Conservation (phyloP, 768 basidiomycete genomes). For the Tylopilus felleus region DNA sequence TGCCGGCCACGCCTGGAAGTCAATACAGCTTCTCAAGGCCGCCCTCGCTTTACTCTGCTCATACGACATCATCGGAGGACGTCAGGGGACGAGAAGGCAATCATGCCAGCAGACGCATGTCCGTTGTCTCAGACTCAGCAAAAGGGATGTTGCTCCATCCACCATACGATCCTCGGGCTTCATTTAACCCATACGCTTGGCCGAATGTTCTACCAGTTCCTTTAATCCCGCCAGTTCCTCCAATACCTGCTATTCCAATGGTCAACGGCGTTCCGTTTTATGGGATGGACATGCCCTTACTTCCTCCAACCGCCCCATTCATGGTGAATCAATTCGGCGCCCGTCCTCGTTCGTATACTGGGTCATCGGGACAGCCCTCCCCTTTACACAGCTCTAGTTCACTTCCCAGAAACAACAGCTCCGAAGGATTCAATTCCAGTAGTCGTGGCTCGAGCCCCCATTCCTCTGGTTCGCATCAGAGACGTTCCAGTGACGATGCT, state of each 20-base stretch:
- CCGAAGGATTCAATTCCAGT: slow-evolving; percentile 17
- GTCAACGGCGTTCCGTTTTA: slow-evolving; percentile 41
- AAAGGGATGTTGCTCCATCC: slow-evolving; percentile 28
- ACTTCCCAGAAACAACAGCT: slow-evolving; percentile 25
- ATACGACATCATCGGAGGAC: slow-evolving; percentile 58
- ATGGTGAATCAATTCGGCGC: slow-evolving; percentile 59
- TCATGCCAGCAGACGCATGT: slow-evolving; percentile 39
- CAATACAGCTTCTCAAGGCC: slow-evolving; percentile 45
- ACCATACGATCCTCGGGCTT: slow-evolving; percentile 26
- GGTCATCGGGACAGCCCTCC: slow-evolving; percentile 32
- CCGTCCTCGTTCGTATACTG: slow-evolving; percentile 36
- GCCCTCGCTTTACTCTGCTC: slow-evolving; percentile 52
- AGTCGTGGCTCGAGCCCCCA: slow-evolving; percentile 19
- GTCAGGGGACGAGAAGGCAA: slow-evolving; percentile 40
- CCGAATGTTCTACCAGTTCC: slow-evolving; percentile 9
- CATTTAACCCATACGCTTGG: slow-evolving; percentile 32
- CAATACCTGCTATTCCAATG: slow-evolving; percentile 32
- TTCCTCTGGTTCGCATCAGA: slow-evolving; percentile 24
- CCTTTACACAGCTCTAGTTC: slow-evolving; percentile 20
- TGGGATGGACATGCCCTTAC: slow-evolving; percentile 61
- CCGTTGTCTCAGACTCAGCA: slow-evolving; percentile 34
- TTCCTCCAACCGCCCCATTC: slow-evolving; percentile 73
- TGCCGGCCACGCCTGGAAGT: slow-evolving; percentile 36
- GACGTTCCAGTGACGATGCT: slow-evolving; percentile 32
- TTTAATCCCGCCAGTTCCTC: slow-evolving; percentile 37